Percentiles rank a stretch among this genome's conserved stretches.
These are phyloP conservation scores for Colletotrichum musicola DNA, from an alignment of 2,329 filamentous ascomycete species.

Conservation along the genomic window DNA sequence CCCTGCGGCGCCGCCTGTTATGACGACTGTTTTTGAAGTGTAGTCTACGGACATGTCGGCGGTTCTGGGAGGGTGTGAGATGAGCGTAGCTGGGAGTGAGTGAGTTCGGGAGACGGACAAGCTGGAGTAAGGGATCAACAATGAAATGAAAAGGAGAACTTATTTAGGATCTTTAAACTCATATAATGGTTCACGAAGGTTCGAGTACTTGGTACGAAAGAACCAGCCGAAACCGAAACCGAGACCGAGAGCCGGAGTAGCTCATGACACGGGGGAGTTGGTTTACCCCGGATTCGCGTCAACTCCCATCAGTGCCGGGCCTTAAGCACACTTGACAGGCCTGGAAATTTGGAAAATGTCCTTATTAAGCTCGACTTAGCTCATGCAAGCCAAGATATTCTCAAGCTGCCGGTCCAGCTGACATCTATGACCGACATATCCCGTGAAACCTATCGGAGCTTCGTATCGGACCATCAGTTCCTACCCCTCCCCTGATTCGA, in stretches of 20 bases:
- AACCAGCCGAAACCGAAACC: slow-evolving; percentile 6
- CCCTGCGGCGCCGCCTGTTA: slow-evolving; percentile 26
- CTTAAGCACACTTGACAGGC: too few relatives aligned
- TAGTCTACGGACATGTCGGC: slow-evolving; percentile 23
- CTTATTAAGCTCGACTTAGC: too few relatives aligned
- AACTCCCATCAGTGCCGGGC: not conserved
- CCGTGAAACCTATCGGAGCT: too few relatives aligned
- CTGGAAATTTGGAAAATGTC: too few relatives aligned
- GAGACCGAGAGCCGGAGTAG: not conserved
- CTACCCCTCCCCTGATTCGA: not conserved
- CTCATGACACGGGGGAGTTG: not conserved
- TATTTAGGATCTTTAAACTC: too few relatives aligned
- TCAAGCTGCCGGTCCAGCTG: too few relatives aligned
- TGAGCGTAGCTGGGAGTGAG: not conserved
- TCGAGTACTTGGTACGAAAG: not conserved
- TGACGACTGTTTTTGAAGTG: slow-evolving; percentile 31
- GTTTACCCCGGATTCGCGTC: not conserved
- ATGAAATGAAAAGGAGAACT: too few relatives aligned
- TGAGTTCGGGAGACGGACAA: not conserved
- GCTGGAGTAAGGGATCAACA: rapidly evolving
- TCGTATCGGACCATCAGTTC: not conserved
- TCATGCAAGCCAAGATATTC: too few relatives aligned
- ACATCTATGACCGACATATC: too few relatives aligned
- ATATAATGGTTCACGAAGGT: too few relatives aligned
- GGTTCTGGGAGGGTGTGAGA: not conserved